phyloP scores from a whole-genome alignment of 164 flowering plant species.

The Stephania cephalantha region DNA sequence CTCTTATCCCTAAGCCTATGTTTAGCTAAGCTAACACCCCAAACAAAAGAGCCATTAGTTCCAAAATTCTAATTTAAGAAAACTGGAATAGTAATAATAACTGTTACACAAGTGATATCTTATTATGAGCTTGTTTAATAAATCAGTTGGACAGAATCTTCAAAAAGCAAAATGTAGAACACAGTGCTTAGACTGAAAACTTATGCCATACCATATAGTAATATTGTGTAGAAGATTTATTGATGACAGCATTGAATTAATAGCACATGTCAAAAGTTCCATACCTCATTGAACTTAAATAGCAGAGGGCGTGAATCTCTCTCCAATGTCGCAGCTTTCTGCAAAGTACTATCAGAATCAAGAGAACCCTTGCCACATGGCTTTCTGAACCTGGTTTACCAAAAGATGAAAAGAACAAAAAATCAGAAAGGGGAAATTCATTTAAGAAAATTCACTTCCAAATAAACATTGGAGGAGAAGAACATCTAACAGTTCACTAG shows the following conservation, averaged over 20 bases:
- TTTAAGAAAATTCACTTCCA: not conserved
- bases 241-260: not conserved
- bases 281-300: constrained; percentile 90
- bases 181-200: not conserved
- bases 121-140: not conserved
- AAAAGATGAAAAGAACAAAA: not conserved
- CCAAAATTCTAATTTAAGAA: too few relatives aligned
- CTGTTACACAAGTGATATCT: too few relatives aligned
- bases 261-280: not conserved
- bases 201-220: not conserved
- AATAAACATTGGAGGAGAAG: not conserved
- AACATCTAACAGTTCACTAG: not conserved
- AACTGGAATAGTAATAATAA: too few relatives aligned
- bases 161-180: not conserved
- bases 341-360: constrained; percentile 20
- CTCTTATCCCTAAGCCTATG: too few relatives aligned
- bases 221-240: not conserved
- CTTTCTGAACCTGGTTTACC: constrained; percentile 60
- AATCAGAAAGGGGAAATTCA: not conserved
- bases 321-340: constrained; percentile 36
- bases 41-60: too few relatives aligned
- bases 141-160: not conserved
- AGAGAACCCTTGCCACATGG: constrained; percentile 33
- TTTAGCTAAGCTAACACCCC: too few relatives aligned
- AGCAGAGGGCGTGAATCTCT: constrained; percentile 68